Evolutionary conservation across 2,329 filamentous ascomycete species (phyloP), one percentile per base, ranked within the genome.

Genomic region (Aspergillaceae sp.): DNA sequence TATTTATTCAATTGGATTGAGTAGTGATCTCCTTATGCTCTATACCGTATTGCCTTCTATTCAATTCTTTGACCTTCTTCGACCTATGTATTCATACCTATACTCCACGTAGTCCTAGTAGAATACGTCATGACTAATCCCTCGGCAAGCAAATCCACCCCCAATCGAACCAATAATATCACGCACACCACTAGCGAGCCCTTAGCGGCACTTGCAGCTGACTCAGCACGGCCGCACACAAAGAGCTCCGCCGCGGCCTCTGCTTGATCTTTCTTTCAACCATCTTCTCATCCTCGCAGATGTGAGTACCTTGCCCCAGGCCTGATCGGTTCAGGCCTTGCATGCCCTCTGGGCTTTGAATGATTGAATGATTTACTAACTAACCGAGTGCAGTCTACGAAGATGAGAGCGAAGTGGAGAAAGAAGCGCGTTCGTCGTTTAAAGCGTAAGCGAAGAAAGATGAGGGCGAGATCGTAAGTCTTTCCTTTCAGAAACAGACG

Each of bases 401-500:
- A 70, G 67, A 84, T 84, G 82, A 84, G 91, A 92, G 90, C 89
- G 72, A 97, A 97, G 82, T 97, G 92, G 92, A 92, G 91, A 82
- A 98, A 98, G 87, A 98, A 98, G 91, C 83, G 92, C 74, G 90
- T 95, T 78, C 83, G 92, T 69, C 85, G 92, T 76, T 88, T 98
- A 75, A 97, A 97, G 86, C 86, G 90, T 73, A 98, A 98, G 90
- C 89, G 92, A 80, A 94, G 92, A 89, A 98, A 98, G 91, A 95
- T 92, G 78, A 84, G 92, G 74, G 92, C 91, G 68, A 79, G 92
- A 79, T 90, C 84, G 92, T 97, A 81, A 82, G 89, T 75, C 54
- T 29, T 26, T 34, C 10, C 10, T 11, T 6, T 8, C 30, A 32
- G 9, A 28, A 35, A 6, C 8, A 7, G 10, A n/a, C n/a, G 28